These are phyloP conservation scores for Fusarium penzigii DNA, from an alignment of 2,329 filamentous ascomycete species.

Conservation along the genomic window DNA sequence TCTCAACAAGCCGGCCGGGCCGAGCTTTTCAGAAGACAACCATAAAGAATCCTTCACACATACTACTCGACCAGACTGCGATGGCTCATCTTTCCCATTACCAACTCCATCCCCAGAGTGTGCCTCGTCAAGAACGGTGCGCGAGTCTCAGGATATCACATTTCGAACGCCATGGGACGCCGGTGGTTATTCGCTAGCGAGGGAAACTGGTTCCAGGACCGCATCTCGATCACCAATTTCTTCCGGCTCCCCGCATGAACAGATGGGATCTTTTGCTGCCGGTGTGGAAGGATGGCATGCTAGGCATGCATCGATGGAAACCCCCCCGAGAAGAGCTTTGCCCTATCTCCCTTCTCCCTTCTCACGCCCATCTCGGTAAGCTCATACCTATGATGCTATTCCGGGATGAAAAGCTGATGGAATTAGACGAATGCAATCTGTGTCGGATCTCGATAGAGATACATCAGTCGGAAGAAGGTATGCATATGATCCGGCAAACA, in stretches of 20 bases:
- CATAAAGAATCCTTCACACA: conserved; percentile 9
- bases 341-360: conserved; percentile 18
- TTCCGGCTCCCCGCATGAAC: conserved; percentile 26
- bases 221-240: conserved; percentile 23
- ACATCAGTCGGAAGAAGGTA: conserved; percentile 24
- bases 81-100: conserved; percentile 23
- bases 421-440: conserved; percentile 21
- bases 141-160: conserved; percentile 22
- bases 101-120: conserved; percentile 39
- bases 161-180: conserved; percentile 53
- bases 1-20: conserved; percentile 25
- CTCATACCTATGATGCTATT: not conserved
- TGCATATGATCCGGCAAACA: not conserved
- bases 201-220: conserved; percentile 41
- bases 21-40: conserved; percentile 10
- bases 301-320: conserved; percentile 35
- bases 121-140: conserved; percentile 23
- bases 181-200: conserved; percentile 49
- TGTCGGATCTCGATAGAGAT: conserved; percentile 23
- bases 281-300: conserved; percentile 26
- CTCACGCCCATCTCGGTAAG: conserved; percentile 29
- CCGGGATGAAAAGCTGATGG: conserved; percentile 9
- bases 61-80: conserved; percentile 5
- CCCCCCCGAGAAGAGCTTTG: conserved; percentile 16
- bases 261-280: conserved; percentile 18